phyloP scores from a whole-genome alignment of 2,329 filamentous ascomycete species.

The Aspergillus fischeri region DNA sequence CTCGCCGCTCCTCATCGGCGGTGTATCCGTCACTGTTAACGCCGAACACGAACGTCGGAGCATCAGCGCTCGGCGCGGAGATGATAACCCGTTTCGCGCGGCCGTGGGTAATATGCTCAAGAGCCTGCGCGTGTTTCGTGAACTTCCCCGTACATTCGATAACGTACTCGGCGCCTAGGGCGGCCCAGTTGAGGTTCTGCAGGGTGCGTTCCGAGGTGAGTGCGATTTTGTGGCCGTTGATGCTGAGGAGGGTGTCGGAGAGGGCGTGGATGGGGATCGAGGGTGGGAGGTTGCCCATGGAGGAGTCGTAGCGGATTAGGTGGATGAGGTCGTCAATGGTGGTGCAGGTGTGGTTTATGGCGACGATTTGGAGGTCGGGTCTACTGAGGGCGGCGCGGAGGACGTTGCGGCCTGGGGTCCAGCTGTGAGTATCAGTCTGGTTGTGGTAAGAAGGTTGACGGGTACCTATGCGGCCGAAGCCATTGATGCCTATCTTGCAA shows the following conservation, averaged over 20 bases:
- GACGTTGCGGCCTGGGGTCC: conserved; percentile 60
- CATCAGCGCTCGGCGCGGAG: conserved; percentile 53
- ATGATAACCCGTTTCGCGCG: conserved; percentile 86
- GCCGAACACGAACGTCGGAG: conserved; percentile 55
- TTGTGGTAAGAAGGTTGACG: too few relatives aligned
- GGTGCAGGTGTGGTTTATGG: conserved; percentile 28
- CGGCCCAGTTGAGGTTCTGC: conserved; percentile 25
- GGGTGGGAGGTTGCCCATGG: conserved; percentile 87
- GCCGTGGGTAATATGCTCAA: conserved; percentile 71
- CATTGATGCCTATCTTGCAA: conserved; percentile 84
- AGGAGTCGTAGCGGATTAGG: conserved; percentile 25
- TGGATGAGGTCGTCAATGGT: conserved; percentile 28
- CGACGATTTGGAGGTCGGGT: conserved; percentile 23
- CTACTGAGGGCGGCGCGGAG: conserved; percentile 23
- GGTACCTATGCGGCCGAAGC: conserved; percentile 81
- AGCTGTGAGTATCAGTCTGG: not conserved
- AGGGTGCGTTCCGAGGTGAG: conserved; percentile 26
- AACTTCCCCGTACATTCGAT: conserved; percentile 29
- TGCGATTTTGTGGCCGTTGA: conserved; percentile 19
- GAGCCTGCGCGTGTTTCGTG: conserved; percentile 88
- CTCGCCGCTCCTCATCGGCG: conserved; percentile 16
- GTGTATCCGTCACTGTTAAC: conserved; percentile 27
- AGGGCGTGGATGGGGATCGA: conserved; percentile 85
- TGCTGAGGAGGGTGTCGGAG: conserved; percentile 74
- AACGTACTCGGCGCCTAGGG: conserved; percentile 24